Evolutionary conservation across 306 rosid species (phyloP), one percentile per base, ranked within the genome.

Genomic region (Lathyrus oleraceus): DNA sequence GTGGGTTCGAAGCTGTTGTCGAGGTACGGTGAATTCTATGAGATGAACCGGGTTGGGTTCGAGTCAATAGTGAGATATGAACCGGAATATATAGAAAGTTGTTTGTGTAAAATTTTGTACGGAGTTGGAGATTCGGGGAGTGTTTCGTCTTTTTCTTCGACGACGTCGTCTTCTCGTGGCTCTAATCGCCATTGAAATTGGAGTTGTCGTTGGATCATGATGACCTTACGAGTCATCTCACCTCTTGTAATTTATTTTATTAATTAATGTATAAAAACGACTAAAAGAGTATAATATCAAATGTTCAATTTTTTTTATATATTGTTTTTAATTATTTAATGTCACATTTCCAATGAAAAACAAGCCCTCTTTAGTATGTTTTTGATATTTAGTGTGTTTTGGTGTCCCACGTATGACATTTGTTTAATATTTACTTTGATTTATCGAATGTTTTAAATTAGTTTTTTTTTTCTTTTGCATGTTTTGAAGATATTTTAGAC

Each of bases 21-120:
- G 0, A 60, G 58, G 20, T 90, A 88, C 64, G 20, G 72, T 17
- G 85, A 58, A 2, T 81, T 85, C 12, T 84, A 82, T 45, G 82
- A 79, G 15, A 83, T 19, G 21, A 43, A 83, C 14, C 79, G 83
- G 44, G 70, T 61, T 66, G 88, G 87, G 82, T 78, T 17, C 36
- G 81, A 79, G 0, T 49, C 84, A 0, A 76, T 71, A 23, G 64
- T 73, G 5, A 47, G 69, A 61, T 59, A 68, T 67, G 67, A 76
- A 25, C 96, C 96, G 0, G 90, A 84, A 10, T 84, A 90, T 23
- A 9, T 92, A 8, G 87, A 65, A n/a, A 79, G 81, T 43, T 81
- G 79, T 73, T 2, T 92, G 67, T 81, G 86, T 6, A 87, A 84
- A 49, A 73, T 88, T 58, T 76, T 92, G 73, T 72, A 61, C n/a